Percentiles rank a stretch among this genome's conserved stretches.
These are phyloP conservation scores for Fusarium domesticum DNA, from an alignment of 2,329 filamentous ascomycete genomes.

Conservation along the genomic window DNA sequence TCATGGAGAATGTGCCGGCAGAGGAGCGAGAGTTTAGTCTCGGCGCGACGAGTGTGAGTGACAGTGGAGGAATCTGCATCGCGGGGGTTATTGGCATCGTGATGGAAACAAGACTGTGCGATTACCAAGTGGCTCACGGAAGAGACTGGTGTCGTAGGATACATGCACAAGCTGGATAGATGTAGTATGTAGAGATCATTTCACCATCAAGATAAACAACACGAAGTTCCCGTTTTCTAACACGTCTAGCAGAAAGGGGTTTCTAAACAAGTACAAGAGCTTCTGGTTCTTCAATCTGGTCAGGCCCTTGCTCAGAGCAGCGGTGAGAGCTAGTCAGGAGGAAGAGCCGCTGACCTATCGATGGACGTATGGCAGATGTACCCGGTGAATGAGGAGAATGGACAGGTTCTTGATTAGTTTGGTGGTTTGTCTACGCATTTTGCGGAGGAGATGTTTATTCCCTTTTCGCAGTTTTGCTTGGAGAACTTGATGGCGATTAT, in stretches of 20 bases:
- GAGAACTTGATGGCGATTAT: background rate
- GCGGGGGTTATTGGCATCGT: conserved; percentile 81
- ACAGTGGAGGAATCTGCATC: conserved; percentile 85
- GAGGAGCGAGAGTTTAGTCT: conserved; percentile 88
- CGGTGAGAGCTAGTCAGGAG: conserved; percentile 2
- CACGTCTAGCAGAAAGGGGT: conserved; percentile 22
- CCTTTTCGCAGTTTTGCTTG: background rate
- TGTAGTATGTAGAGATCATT: background rate
- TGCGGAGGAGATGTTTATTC: background rate
- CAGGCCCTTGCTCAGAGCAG: conserved; percentile 5
- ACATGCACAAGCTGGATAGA: conserved; percentile 32
- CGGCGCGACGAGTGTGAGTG: conserved; percentile 85
- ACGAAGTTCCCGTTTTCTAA: too few relatives aligned
- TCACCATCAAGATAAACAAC: too few relatives aligned
- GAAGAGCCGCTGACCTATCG: conserved; percentile 15
- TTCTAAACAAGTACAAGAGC: conserved; percentile 17
- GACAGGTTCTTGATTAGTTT: background rate
- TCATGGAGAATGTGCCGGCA: conserved; percentile 74
- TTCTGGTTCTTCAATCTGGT: conserved; percentile 23
- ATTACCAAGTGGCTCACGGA: conserved; percentile 79
- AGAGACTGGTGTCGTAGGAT: conserved; percentile 68
- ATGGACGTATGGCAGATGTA: conserved; percentile 22
- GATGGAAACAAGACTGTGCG: conserved; percentile 78
- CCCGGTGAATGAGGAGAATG: background rate
- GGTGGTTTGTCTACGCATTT: background rate